Conservation (phyloP, 2,329 filamentous ascomycete genomes). For the Pseudogymnoascus sp. region DNA sequence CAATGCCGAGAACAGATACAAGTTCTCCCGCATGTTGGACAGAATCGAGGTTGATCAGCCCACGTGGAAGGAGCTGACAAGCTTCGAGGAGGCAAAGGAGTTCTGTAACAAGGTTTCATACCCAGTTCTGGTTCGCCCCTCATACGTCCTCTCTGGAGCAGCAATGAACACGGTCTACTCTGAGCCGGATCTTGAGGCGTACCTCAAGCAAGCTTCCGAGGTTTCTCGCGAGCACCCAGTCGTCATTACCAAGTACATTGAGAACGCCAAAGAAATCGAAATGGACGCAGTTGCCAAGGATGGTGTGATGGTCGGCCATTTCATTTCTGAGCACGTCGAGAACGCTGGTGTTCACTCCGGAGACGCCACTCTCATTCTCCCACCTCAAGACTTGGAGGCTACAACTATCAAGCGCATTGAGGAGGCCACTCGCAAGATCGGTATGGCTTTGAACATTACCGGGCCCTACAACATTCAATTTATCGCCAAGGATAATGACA, state of each 20-base stretch:
- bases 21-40: slow-evolving; percentile 97
- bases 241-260: slow-evolving; percentile 98
- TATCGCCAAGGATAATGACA: slow-evolving; percentile 98
- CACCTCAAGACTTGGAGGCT: slow-evolving; percentile 82
- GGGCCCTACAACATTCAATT: slow-evolving; percentile 99
- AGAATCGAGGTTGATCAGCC: slow-evolving; percentile 92
- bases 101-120: slow-evolving; percentile 89
- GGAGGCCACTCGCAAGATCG: slow-evolving; percentile 93
- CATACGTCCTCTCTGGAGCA: slow-evolving; percentile 92
- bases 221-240: slow-evolving; percentile 94
- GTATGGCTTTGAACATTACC: slow-evolving; percentile 85
- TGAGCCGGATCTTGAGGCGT: slow-evolving; percentile 80
- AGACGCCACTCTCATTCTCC: slow-evolving; percentile 89
- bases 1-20: slow-evolving; percentile 92
- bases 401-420: slow-evolving; percentile 88
- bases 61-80: slow-evolving; percentile 95
- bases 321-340: slow-evolving; percentile 97
- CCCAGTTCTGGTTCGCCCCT: slow-evolving; percentile 88
- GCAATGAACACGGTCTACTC: slow-evolving; percentile 99
- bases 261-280: slow-evolving; percentile 98
- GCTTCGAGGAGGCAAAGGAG: slow-evolving; percentile 76
- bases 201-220: slow-evolving; percentile 81
- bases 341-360: slow-evolving; percentile 98
- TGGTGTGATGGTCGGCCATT: slow-evolving; percentile 85
- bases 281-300: slow-evolving; percentile 96